Evolutionary conservation across 2,329 filamentous ascomycete species (phyloP), one percentile per base, ranked within the genome.

Genomic region (Neofusicoccum cordaticola): DNA sequence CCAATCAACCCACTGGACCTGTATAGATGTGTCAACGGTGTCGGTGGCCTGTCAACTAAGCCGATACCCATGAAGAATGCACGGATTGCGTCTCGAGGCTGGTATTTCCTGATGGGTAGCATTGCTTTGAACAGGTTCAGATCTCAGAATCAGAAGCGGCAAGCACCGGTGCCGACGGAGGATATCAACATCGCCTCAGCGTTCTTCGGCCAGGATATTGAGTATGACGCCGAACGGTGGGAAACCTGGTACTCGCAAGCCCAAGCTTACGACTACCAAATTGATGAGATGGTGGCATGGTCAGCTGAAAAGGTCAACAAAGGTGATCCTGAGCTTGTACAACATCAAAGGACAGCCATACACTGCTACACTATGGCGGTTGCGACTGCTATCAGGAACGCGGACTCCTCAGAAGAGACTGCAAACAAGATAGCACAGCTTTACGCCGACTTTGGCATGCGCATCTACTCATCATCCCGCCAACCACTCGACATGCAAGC

Each of bases 81-180:
- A 0, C 79, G 82, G 12, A 81, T 96, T 39, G 93, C 93, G 0
- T 86, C 87, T 27, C 90, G 92, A 69, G 91, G 93, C 51, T 98
- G 94, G 94, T 97, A 92, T 75, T 97, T 95, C 75, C 80, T 97
- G 35, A 86, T 96, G 67, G 94, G 94, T 19, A 90, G 95, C 83
- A 91, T 96, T 64, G 89, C 92, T 2, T 83, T 98, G 64, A 92
- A 90, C 48, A 96, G 93, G 71, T 98, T 96, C 85, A 74, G 91
- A 82, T 81, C 85, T 80, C 78, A 93, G 83, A 91, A 94, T 80
- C 78, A 93, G 83, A 91, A 94, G 71, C 86, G 92, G 19, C 85
- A 92, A 70, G 91, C 86, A 2, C 90, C 90, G 0, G 89, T 89
- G 3, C 89, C 92, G 13, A 94, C 90, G 0, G 91, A 94, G 69